Evolutionary conservation across 2,329 filamentous ascomycete species (phyloP).

Genomic region (Ophiostoma tasmaniense): DNA sequence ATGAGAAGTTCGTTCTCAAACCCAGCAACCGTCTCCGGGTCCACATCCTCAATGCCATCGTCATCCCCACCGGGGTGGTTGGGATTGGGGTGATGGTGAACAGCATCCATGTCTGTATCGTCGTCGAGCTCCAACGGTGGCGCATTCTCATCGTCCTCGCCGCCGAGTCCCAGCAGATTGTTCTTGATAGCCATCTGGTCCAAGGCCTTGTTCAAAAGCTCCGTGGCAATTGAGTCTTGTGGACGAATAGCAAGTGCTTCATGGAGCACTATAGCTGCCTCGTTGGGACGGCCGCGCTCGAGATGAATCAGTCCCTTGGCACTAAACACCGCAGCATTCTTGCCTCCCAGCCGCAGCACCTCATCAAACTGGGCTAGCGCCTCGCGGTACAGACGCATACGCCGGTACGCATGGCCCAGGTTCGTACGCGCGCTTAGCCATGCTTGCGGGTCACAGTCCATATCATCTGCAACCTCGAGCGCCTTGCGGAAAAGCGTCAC

Average conservation of each 20-base stretch:
- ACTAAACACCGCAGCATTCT: constrained; percentile 68
- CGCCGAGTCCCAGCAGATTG: constrained; percentile 24
- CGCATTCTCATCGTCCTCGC: neutral
- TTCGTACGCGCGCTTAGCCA: constrained; percentile 83
- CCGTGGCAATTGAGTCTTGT: constrained; percentile 73
- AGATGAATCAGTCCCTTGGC: constrained; percentile 79
- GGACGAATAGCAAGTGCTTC: constrained; percentile 72
- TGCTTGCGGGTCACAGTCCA: constrained; percentile 71
- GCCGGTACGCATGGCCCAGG: constrained; percentile 77
- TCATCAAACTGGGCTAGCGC: constrained; percentile 78
- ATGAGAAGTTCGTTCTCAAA: constrained; percentile 47
- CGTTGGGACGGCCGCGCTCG: constrained; percentile 63
- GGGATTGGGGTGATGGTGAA: constrained; percentile 16
- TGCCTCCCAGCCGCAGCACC: constrained; percentile 72
- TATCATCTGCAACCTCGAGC: constrained; percentile 67
- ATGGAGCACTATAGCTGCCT: constrained; percentile 75
- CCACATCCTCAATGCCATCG: constrained; percentile 16
- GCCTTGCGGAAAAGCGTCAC: constrained; percentile 70
- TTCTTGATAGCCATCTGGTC: constrained; percentile 46
- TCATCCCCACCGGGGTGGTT: constrained; percentile 15
- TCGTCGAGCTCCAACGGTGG: constrained; percentile 7
- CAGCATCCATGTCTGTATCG: constrained; percentile 23
- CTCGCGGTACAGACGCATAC: constrained; percentile 58
- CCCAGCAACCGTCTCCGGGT: constrained; percentile 27
- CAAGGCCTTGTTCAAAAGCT: constrained; percentile 64